Evolutionary conservation across 2,329 filamentous ascomycete genomes (phyloP), one percentile per base, ranked within the genome.

Genomic region (Zymoseptoria pseudotritici): DNA sequence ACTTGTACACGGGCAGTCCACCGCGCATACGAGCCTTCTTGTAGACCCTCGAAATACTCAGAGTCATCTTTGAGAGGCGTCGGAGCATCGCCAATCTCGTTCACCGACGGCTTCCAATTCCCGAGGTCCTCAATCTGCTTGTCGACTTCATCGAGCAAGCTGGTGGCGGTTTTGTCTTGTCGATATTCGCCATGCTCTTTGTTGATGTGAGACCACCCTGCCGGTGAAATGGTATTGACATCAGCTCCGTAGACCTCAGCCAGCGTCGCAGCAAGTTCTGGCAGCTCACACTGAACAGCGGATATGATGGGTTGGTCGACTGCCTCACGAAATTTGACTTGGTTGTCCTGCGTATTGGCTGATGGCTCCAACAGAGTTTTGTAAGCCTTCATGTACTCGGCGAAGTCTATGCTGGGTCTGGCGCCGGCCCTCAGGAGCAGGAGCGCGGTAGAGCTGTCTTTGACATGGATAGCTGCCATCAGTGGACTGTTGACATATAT

Each of bases 361-460:
- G 10, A 49, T 2, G 78, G 68, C 11, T 78, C 66, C 50, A 73
- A 76, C 0, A 77, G 72, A 0, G 75, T 76, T 42, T 83, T 71
- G 62, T 79, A 80, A 0, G 81, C 76, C 68, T 86, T 86, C 50
- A 87, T 74, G 80, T 85, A 91, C 2, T 78, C 78, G 31, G 86
- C 83, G 61, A 87, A 88, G 7, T 84, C 79, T 36, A 91, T 79
- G 0, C 80, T 72, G 0, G 83, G 74, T 1, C 79, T 75, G 1
- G 87, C 86, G 1, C 89, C 89, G 5, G 79, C 76, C 2, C 84
- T 78, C 1, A 94, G 78, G 2, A 94, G 76, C 62, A 83, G 84
- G 29, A 81, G 67, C 0, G 83, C 83, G 36, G 86, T 74, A 1
- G 79, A 73, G 2, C 76, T 58, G 62, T 89, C 80, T 8, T 78